A percentile compares a stretch with the other conserved stretches of the same genome.
phyloP scores from a whole-genome alignment of 805 yeast species.

The Wickerhamomyces hampshirensis region DNA sequence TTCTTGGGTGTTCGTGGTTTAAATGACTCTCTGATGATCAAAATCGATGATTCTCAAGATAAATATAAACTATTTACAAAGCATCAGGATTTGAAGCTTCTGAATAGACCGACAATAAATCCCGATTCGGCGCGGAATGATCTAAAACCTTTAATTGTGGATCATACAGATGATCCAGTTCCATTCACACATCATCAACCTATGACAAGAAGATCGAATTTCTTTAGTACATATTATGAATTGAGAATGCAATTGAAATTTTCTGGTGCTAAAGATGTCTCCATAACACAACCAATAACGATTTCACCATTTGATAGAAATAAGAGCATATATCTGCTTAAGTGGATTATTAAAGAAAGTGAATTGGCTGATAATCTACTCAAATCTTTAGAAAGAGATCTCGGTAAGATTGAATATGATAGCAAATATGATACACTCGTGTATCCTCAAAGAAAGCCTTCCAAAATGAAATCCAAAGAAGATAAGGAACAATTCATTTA shows the following conservation, averaged over 20 bases:
- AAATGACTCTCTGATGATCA: conserved; percentile 19
- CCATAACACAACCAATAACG: conserved; percentile 45
- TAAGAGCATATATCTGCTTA: conserved; percentile 44
- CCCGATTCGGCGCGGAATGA: conserved; percentile 17
- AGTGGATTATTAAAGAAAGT: conserved; percentile 50
- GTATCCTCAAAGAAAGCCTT: conserved; percentile 27
- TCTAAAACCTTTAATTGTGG: conserved; percentile 26
- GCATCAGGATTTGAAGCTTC: conserved; percentile 28
- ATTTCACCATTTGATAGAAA: conserved; percentile 48
- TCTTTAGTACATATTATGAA: conserved; percentile 50
- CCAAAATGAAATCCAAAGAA: conserved; percentile 16
- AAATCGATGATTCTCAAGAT: conserved; percentile 23
- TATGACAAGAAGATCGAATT: conserved; percentile 45
- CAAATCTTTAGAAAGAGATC: conserved; percentile 22
- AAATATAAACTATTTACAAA: conserved; percentile 26
- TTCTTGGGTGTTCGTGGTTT: conserved; percentile 14
- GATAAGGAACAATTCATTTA: conserved; percentile 21
- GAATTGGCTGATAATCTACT: conserved; percentile 33
- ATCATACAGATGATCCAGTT: conserved; percentile 17
- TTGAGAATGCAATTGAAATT: conserved; percentile 37
- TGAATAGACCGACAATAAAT: conserved; percentile 18
- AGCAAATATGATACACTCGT: conserved; percentile 27
- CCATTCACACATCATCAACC: conserved; percentile 41
- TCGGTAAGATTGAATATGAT: conserved; percentile 31
- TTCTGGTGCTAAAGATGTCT: conserved; percentile 48